Evolutionary conservation across 345 rosid genomes (phyloP), one percentile per base, ranked within the genome.

Genomic region (Arabidopsis suecica): DNA sequence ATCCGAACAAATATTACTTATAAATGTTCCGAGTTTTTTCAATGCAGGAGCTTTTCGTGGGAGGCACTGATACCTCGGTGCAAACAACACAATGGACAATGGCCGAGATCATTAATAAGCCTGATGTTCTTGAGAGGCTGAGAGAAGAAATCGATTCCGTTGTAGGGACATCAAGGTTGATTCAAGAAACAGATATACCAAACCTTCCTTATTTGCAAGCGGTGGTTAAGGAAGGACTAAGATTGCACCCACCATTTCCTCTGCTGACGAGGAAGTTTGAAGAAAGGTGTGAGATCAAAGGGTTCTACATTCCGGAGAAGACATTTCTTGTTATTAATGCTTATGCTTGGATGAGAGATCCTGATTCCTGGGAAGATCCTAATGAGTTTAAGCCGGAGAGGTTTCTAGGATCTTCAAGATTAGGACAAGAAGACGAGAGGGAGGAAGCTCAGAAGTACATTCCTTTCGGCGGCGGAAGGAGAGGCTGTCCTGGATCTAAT

Each of bases 171-270:
- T 32, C 61, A 14, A 56, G 61, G 40, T 32, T 56, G 40, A 32
- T 56, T 32, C 61, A 32, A 56, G 61, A 56, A 56, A n/a, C 22
- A 14, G 61, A 56, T 56, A 14, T 56, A 32, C 38, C 61, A 7
- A 56, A 56, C 40, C 61, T 56, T 32, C 61, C 61, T 56, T 56
- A 56, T 32, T 56, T 56, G 40, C 61, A 56, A 56, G 61, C 61
- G 0, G 61, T 56, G 22, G 22, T 56, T 0, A 56, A 56, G 40
- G 61, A 56, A 56, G 61, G 61, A 32, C 61, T 32, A 56, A 32
- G 61, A n/a, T 56, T 56, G 40, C 61, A 32, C 22, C 61, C 61
- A 3, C 61, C 61, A 32, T 14, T n/a, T 32, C 61, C 61, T 13
- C 61, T 56, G 22, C 16, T 56, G 40, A 32, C 40, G 0, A 56